Base-by-base conservation (phyloP, 176 grass and related monocot species). In the Carex scoparia region DNA sequence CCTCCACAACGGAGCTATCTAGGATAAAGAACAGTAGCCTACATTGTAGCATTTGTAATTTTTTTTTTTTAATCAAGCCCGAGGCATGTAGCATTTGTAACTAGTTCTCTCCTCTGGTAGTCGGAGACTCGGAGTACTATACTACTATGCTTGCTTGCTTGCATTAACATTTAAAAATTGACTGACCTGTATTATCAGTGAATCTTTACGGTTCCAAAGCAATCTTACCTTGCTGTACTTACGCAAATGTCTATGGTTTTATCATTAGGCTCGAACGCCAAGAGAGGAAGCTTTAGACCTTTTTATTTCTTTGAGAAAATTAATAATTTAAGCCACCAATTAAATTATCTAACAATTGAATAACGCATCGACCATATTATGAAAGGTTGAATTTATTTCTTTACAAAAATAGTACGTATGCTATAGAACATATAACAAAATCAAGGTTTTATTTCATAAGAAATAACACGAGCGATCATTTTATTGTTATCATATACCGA, bases 181-280 rank as follows among this genome's bases (percentile, higher is more conserved):
- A 66, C 15, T 66, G 32, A 83, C 44, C n/a, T 83, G 40, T 16
- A 51, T 23, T 83, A 30, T 46, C 40, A 83, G 81, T 83, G n/a
- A 83, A 83, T 83, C 62, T 83, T 83, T 83, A 66, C 13, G 65
- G 18, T 81, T 81, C 79, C 59, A 81, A 81, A 48, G 79, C 79
- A 81, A 81, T 81, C 56, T 81, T 35, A 18, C 8, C 48, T 49
- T 0, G 42, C 32, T 81, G 79, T 81, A 83, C 80, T 64, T 31
- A 68, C 54, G 23, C 44, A 33, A 49, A 83, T 68, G 80, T 68
- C 38, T 32, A 2, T 8, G 69, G 6, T 69, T 68, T 53, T 32
- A 83, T 83, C 61, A 83, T 83, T 83, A 69, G 35, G 61, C 42
- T 66, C 81, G 12, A 66, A 68, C 12, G 4, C 62, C 81, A 51